A percentile compares a stretch with the other conserved stretches of the same genome.
These are phyloP conservation scores for Lumnitzera racemosa DNA, from an alignment of 345 rosid species.

Conservation along the genomic window DNA sequence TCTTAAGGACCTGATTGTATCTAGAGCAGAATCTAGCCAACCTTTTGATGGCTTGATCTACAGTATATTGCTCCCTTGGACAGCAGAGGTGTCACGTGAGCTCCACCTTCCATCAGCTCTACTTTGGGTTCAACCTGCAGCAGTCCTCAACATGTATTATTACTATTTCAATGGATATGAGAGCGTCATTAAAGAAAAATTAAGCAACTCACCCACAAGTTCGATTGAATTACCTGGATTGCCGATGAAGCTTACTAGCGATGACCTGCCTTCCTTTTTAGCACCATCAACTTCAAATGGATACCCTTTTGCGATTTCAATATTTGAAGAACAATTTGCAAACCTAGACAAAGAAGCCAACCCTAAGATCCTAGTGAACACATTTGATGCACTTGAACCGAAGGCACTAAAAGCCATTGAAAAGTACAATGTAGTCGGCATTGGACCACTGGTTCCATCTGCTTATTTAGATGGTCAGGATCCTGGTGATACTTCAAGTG, in stretches of 20 bases:
- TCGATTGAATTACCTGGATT: conserved; percentile 39
- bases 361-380: conserved; percentile 48
- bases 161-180: conserved; percentile 39
- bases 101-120: conserved; percentile 28
- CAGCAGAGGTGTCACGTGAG: conserved; percentile 32
- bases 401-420: conserved; percentile 32
- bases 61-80: conserved; percentile 55
- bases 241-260: conserved; percentile 16
- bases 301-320: neutral
- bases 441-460: conserved; percentile 53
- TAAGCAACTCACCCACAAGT: conserved; percentile 7
- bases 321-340: conserved; percentile 25
- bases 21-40: conserved; percentile 3
- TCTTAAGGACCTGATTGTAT: conserved; percentile 25
- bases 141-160: conserved; percentile 48
- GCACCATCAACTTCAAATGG: conserved; percentile 13
- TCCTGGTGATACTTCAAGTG: conserved; percentile 17
- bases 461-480: conserved; percentile 18
- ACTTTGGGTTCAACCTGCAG: conserved; percentile 72
- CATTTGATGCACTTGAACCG: conserved; percentile 48
- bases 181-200: conserved; percentile 10
- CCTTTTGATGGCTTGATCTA: conserved; percentile 33
- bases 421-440: conserved; percentile 17
- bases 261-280: conserved; percentile 52
- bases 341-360: conserved; percentile 25